Evolutionary conservation across 192 early-diverging fungal genomes (phyloP).

Genomic region (Lobosporangium transversale): DNA sequence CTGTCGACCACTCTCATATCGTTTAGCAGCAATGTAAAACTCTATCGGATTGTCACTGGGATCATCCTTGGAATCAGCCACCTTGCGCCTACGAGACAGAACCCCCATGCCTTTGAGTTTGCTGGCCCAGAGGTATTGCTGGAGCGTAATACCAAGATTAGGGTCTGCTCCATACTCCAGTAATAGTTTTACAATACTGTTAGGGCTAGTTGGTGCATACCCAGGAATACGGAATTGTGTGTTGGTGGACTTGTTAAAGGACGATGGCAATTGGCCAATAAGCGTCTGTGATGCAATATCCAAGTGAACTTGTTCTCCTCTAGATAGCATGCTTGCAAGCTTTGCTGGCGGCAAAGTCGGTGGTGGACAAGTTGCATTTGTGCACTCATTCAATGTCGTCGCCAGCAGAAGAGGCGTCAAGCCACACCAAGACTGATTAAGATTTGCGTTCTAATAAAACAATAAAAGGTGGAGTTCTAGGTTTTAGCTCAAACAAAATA

Average conservation of each 20-base stretch:
- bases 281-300: constrained; percentile 39
- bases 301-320: constrained; percentile 31
- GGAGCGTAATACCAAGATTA: constrained; percentile 47
- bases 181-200: constrained; percentile 47
- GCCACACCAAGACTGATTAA: constrained; percentile 58
- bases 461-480: too few relatives aligned
- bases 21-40: constrained; percentile 43
- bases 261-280: constrained; percentile 23
- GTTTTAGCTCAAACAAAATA: neutral
- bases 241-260: constrained; percentile 39
- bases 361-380: constrained; percentile 49
- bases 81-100: constrained; percentile 31
- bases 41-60: constrained; percentile 30
- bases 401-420: constrained; percentile 51
- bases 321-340: constrained; percentile 43
- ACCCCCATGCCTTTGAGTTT: constrained; percentile 54
- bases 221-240: constrained; percentile 37
- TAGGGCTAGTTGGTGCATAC: constrained; percentile 47
- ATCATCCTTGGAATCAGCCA: constrained; percentile 5
- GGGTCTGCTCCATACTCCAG: constrained; percentile 56
- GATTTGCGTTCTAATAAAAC: constrained; percentile 48
- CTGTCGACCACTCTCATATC: constrained; percentile 45
- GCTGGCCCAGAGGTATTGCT: constrained; percentile 54
- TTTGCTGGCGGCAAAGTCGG: constrained; percentile 46
- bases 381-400: constrained; percentile 41